Base-by-base conservation (phyloP, 192 early-diverging fungal species). In the Coemansia guatemalensis region DNA sequence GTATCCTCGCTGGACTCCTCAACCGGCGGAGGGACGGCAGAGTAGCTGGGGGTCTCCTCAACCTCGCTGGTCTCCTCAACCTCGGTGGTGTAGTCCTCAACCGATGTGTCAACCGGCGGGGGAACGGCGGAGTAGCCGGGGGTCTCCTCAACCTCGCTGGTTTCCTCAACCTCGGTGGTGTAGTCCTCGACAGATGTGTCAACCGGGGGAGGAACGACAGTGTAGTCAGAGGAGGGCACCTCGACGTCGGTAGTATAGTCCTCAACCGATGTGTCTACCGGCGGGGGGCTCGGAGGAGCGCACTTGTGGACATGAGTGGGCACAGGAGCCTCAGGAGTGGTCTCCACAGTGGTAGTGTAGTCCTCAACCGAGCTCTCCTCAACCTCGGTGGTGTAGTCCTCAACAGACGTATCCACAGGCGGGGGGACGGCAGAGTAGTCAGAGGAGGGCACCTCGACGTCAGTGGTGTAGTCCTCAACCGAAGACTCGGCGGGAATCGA, bases 391-490 rank as follows among this genome's bases (percentile, higher is more conserved):
- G 39, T 35, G 69, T 59, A 60, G 57, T 23, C 30, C 51, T 61
- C 68, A 2, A 60, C 62, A 2, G 63, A 32, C 12, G 69, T 30
- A 18, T 55, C 17, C n/a, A 29, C 41, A 21, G 67, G 53, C n/a
- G n/a, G n/a, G n/a, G n/a, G n/a, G n/a, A n/a, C n/a, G n/a, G n/a
- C n/a, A n/a, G n/a, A n/a, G n/a, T n/a, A n/a, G n/a, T n/a, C n/a
- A n/a, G n/a, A n/a, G n/a, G n/a, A n/a, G 24, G 20, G 14, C 24
- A 32, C 22, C 32, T n/a, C 18, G 55, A 29, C 7, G 4, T 22
- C 44, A 26, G 57, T 49, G 30, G 60, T 27, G 65, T 61, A 53
- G 50, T 50, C 51, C 60, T 68, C 73, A 39, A 60, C 62, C 14
- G 62, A 33, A 50, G 62, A n/a, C n/a, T n/a, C n/a, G 20, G 24